Conservation (phyloP, 768 basidiomycete species). For the Leucosporidium creatinivorum region DNA sequence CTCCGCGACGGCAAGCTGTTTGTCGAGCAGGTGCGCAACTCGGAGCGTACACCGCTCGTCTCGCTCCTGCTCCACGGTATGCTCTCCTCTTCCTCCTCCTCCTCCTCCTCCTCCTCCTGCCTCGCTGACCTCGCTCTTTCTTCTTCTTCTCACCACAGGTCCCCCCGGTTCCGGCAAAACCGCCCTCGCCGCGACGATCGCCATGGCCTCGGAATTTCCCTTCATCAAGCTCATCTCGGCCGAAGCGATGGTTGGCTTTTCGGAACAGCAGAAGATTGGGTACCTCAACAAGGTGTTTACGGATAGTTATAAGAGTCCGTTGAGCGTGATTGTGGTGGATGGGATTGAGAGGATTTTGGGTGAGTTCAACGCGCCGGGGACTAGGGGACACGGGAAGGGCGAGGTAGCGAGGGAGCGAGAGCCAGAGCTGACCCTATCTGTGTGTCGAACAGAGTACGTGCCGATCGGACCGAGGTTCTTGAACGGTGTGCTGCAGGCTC, state of each 20-base stretch:
- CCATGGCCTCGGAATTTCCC: conserved; percentile 84
- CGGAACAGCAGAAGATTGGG: conserved; percentile 83
- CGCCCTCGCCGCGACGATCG: conserved; percentile 86
- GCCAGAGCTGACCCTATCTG: neutral
- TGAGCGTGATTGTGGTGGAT: conserved; percentile 93
- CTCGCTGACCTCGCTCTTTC: neutral
- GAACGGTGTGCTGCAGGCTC: conserved; percentile 80
- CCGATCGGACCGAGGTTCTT: conserved; percentile 96
- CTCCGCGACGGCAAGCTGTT: conserved; percentile 77
- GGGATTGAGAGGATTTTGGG: conserved; percentile 87
- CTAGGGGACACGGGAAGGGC: neutral
- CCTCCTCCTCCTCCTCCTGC: neutral
- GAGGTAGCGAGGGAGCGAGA: too few species aligned
- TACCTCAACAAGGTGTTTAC: conserved; percentile 86
- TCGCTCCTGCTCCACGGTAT: conserved; percentile 72
- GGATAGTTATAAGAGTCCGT: conserved; percentile 94
- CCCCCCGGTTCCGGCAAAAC: conserved; percentile 90
- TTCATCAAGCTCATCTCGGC: conserved; percentile 97
- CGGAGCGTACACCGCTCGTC: conserved; percentile 83
- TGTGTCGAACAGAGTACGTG: conserved; percentile 66
- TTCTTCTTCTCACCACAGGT: conserved; percentile 42
- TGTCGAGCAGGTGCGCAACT: conserved; percentile 87
- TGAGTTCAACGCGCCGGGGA: conserved; percentile 41
- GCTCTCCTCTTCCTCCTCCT: conserved; percentile 4
- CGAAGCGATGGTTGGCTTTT: conserved; percentile 92